These are phyloP conservation scores for Salvia sclarea DNA, from an alignment of 305 asterid genomes.

Conservation along the genomic window DNA sequence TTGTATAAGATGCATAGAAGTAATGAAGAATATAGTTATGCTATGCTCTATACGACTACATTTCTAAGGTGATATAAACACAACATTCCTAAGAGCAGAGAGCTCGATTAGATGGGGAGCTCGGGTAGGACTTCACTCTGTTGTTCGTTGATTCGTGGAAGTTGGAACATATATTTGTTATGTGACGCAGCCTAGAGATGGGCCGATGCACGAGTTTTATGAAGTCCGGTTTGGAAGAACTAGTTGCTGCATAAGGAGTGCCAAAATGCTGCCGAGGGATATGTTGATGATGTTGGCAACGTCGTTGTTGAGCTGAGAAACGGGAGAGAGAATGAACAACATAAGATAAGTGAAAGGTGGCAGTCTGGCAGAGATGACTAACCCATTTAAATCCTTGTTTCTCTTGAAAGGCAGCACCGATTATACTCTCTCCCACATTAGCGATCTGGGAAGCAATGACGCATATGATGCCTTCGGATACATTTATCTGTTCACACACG, in stretches of 20 bases:
- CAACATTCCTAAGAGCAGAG: not conserved
- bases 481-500: slow-evolving; percentile 50
- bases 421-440: slow-evolving; percentile 85
- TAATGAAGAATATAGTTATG: not conserved
- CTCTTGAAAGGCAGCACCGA: slow-evolving; percentile 87
- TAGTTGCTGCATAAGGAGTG: slow-evolving; percentile 69
- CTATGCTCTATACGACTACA: not conserved
- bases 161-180: no score
- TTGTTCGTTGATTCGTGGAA: not conserved
- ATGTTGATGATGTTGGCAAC: slow-evolving; percentile 77
- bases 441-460: slow-evolving; percentile 95
- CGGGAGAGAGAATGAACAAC: not conserved
- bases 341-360: not conserved
- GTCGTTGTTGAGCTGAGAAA: slow-evolving; percentile 90
- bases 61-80: not conserved
- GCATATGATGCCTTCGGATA: slow-evolving; percentile 61
- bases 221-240: slow-evolving; percentile 40
- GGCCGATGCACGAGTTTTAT: not conserved
- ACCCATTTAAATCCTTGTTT: slow-evolving; percentile 93
- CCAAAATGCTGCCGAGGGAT: slow-evolving; percentile 75
- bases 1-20: not conserved
- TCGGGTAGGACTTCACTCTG: not conserved
- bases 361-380: slow-evolving; percentile 19
- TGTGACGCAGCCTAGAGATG: not conserved
- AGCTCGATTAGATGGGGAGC: not conserved